Evolutionary conservation across 2,329 filamentous ascomycete genomes (phyloP).

Genomic region (Claviceps sorghi): DNA sequence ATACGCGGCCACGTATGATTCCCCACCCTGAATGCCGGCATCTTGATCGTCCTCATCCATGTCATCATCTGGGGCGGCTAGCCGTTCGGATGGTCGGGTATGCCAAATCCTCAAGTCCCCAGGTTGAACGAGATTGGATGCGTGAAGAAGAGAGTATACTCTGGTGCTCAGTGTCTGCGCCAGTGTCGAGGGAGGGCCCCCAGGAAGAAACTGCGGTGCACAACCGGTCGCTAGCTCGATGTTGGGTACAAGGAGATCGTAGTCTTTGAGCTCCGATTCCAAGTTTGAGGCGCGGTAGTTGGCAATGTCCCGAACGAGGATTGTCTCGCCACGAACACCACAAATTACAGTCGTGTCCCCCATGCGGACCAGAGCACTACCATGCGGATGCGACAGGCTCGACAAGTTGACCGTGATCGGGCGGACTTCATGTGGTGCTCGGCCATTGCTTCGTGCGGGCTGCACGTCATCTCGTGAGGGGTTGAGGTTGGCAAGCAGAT

Average conservation of each 20-base stretch:
- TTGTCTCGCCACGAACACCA: slow-evolving; percentile 74
- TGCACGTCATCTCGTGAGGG: slow-evolving; percentile 31
- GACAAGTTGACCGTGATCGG: slow-evolving; percentile 64
- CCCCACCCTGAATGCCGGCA: slow-evolving; percentile 18
- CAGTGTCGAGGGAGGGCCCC: slow-evolving; percentile 61
- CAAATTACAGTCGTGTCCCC: slow-evolving; percentile 94
- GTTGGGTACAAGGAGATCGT: slow-evolving; percentile 78
- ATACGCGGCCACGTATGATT: slow-evolving; percentile 57
- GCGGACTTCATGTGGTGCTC: slow-evolving; percentile 54
- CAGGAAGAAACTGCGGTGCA: slow-evolving; percentile 71
- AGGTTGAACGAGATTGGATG: slow-evolving; percentile 49
- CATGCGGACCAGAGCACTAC: slow-evolving; percentile 72
- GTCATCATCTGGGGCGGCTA: slow-evolving; percentile 29
- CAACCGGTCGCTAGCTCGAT: slow-evolving; percentile 85
- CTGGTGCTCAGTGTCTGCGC: slow-evolving; percentile 78
- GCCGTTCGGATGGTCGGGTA: slow-evolving; percentile 32
- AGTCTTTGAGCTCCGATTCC: slow-evolving; percentile 38
- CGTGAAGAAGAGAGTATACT: slow-evolving; percentile 62
- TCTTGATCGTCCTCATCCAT: slow-evolving; percentile 24
- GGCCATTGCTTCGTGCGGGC: slow-evolving; percentile 67
- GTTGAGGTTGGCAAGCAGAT: slow-evolving; percentile 76
- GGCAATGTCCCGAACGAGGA: slow-evolving; percentile 60
- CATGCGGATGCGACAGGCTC: slow-evolving; percentile 77
- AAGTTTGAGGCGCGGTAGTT: slow-evolving; percentile 38
- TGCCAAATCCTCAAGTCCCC: slow-evolving; percentile 63